Percentiles rank a stretch among this genome's conserved stretches.
phyloP scores from a whole-genome alignment of 1,139 yeast species.

The Petasospora fabianii region DNA sequence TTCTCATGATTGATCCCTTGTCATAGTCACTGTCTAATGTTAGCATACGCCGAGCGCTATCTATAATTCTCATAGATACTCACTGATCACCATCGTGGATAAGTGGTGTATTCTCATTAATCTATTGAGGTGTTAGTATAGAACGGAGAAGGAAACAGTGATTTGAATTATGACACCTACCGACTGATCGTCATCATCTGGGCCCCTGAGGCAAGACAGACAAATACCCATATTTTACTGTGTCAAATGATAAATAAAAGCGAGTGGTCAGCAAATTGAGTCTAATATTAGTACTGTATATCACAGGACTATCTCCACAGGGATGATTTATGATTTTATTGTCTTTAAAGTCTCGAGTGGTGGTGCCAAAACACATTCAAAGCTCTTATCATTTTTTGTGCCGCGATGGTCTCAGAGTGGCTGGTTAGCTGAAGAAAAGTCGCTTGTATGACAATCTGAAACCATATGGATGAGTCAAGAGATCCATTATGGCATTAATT shows the following conservation, averaged over 20 bases:
- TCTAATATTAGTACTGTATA: too few relatives aligned
- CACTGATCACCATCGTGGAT: constrained; percentile 23
- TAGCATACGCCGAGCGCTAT: constrained; percentile 1
- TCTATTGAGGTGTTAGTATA: constrained; percentile 25
- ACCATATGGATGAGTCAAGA: too few relatives aligned
- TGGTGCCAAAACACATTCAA: too few relatives aligned
- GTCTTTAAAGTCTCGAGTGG: too few relatives aligned
- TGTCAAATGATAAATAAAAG: background rate
- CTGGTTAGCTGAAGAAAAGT: too few relatives aligned
- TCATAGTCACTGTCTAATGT: constrained; percentile 23
- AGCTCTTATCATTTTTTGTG: too few relatives aligned
- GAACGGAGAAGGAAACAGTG: background rate
- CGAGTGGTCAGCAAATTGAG: background rate
- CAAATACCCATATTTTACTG: constrained; percentile 42
- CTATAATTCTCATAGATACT: constrained; percentile 9
- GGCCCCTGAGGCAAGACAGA: constrained; percentile 43
- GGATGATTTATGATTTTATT: too few relatives aligned
- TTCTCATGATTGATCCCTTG: constrained; percentile 29
- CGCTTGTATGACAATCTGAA: too few relatives aligned
- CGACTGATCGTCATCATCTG: constrained; percentile 36
- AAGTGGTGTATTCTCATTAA: constrained; percentile 30
- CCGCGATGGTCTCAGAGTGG: too few relatives aligned
- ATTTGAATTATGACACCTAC: too few relatives aligned
- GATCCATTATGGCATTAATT: too few relatives aligned
- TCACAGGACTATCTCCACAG: too few relatives aligned